phyloP scores from a whole-genome alignment of 345 rosid species.

The Brassica rapa region DNA sequence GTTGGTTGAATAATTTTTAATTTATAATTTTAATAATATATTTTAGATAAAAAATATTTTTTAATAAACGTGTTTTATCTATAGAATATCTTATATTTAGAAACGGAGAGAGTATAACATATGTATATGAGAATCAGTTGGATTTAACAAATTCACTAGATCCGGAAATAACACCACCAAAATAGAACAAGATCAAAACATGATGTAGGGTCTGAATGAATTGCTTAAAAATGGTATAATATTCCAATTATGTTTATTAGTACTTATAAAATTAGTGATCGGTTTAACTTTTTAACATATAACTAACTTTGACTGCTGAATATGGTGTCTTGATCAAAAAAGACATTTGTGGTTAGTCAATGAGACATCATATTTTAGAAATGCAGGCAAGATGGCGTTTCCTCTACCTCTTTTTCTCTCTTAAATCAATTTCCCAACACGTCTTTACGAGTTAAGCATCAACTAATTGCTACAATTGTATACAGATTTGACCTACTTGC shows the following conservation, averaged over 20 bases:
- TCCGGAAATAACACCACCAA: slow-evolving; percentile 19
- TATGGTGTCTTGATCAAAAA: neutral
- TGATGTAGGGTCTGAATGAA: neutral
- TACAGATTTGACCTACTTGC: neutral
- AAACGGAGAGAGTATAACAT: too few relatives aligned
- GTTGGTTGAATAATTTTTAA: too few relatives aligned
- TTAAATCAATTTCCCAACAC: slow-evolving; percentile 5
- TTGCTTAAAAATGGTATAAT: neutral
- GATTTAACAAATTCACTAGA: slow-evolving; percentile 7
- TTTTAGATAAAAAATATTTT: too few relatives aligned
- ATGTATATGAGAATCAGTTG: neutral
- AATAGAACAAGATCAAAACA: neutral
- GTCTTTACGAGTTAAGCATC: neutral
- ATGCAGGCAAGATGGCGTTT: neutral
- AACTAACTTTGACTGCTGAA: neutral
- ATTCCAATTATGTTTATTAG: neutral
- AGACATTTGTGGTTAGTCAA: slow-evolving; percentile 12
- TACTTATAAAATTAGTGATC: neutral
- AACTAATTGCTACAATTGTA: neutral
- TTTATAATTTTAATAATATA: too few relatives aligned
- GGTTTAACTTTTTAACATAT: neutral
- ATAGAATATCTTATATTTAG: too few relatives aligned
- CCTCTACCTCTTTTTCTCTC: neutral
- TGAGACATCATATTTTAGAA: slow-evolving; percentile 10
- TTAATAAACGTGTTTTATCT: too few relatives aligned